These are phyloP conservation scores for Volvox reticuliferus DNA, from an alignment of 139 green algal species.

Conservation along the genomic window DNA sequence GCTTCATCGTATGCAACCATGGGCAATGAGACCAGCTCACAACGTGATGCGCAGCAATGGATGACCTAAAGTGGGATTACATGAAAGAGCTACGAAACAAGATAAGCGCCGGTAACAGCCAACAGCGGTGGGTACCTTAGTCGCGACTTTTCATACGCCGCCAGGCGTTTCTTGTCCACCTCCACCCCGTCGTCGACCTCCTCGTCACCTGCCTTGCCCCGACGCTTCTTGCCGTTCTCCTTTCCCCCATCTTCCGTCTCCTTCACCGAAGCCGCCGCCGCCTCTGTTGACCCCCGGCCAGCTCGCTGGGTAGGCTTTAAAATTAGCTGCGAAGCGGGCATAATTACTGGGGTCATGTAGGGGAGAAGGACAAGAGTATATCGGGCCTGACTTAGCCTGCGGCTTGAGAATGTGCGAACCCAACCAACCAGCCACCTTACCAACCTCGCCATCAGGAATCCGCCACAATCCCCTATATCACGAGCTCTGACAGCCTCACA, in stretches of 20 bases:
- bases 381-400: neutral
- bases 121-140: conserved; percentile 63
- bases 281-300: conserved; percentile 1
- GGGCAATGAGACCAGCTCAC: too few species aligned
- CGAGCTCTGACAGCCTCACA: too few species aligned
- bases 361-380: neutral
- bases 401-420: too few species aligned
- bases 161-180: conserved; percentile 77
- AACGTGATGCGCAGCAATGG: too few species aligned
- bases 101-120: neutral
- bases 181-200: conserved; percentile 57
- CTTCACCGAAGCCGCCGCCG: too few species aligned
- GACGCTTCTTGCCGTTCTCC: conserved; percentile 8
- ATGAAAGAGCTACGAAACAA: neutral
- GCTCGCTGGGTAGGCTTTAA: conserved; percentile 20
- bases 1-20: too few species aligned
- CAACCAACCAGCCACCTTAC: too few species aligned
- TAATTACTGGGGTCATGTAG: neutral
- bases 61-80: too few species aligned
- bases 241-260: neutral
- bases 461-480: too few species aligned
- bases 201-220: conserved; percentile 22
- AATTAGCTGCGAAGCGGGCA: neutral
- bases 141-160: conserved; percentile 87
- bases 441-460: too few species aligned